These are phyloP conservation scores for Erucastrum elatum DNA, from an alignment of 345 rosid genomes.

Conservation along the genomic window DNA sequence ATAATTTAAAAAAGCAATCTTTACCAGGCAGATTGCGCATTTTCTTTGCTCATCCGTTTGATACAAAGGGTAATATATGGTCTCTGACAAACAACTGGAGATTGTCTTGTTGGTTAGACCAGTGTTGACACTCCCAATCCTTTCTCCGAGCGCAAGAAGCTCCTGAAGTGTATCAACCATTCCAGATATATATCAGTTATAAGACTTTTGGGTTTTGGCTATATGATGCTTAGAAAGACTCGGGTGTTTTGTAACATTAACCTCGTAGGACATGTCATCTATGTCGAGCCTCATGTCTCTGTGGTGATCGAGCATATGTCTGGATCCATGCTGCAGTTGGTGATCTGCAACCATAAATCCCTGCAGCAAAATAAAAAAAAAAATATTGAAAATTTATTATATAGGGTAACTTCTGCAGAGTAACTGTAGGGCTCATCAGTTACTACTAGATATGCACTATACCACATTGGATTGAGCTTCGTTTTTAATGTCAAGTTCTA, in stretches of 20 bases:
- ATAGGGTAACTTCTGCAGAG: neutral
- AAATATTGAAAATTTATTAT: neutral
- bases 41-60: slow-evolving; percentile 51
- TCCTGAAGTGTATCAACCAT: slow-evolving; percentile 53
- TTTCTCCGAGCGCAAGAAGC: slow-evolving; percentile 82
- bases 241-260: slow-evolving; percentile 11
- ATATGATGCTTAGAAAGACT: neutral
- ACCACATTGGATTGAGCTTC: neutral
- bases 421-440: neutral
- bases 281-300: slow-evolving; percentile 85
- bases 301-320: slow-evolving; percentile 65
- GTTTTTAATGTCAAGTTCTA: neutral
- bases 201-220: neutral
- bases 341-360: slow-evolving; percentile 58
- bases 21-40: slow-evolving; percentile 90
- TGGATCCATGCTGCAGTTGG: slow-evolving; percentile 51
- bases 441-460: neutral
- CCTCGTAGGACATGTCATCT: slow-evolving; percentile 91
- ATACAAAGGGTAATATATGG: slow-evolving; percentile 43
- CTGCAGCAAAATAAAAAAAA: slow-evolving; percentile 38
- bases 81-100: slow-evolving; percentile 58
- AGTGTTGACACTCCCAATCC: slow-evolving; percentile 80
- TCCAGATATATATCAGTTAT: slow-evolving; percentile 7
- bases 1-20: slow-evolving; percentile 13
- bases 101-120: slow-evolving; percentile 65